Evolutionary conservation across 2,329 filamentous ascomycete genomes (phyloP), one percentile per base, ranked within the genome.

Genomic region (Bimuria novae-zelandiae): DNA sequence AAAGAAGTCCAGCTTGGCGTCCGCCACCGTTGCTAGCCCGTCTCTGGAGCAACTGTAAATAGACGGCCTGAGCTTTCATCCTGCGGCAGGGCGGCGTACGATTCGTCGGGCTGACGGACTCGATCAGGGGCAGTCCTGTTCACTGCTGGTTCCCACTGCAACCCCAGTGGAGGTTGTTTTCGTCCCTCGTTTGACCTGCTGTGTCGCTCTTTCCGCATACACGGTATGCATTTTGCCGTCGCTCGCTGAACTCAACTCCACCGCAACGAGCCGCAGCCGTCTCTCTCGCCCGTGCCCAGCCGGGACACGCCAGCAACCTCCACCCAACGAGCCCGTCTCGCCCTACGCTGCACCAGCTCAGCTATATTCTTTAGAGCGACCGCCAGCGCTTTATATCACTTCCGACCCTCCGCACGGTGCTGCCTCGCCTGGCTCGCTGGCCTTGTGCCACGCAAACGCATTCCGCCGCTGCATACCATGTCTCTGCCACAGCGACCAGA

Each of bases 401-500:
- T n/a, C n/a, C n/a, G 14, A 22, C 49, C 33, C 29, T 19, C 8
- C 27, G 12, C n/a, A 25, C 30, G 19, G 25, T 7, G 39, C 46
- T 17, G 33, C 23, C 21, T 12, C 40, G 27, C 29, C 29, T 12
- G 30, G 11, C 30, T 36, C 43, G 43, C 43, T 35, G 43, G 48
- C 40, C 36, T 48, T 56, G 61, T 57, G 51, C 49, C 53, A 62
- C 65, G 45, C 32, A 57, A 25, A 49, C 57, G 57, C 65, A 69
- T 67, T 66, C 61, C 64, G 48, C 36, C 55, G 49, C 60, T 43
- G 32, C 61, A 36, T 37, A 62, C 53, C 60, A 75, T 75, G 71
- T 81, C 81, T 64, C 73, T 82, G 59, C 81, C 82, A 53, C 80
- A 78, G 62, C 82, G 88, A 73, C 88, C 89, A 52, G 84, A 85